Evolutionary conservation across 2,329 filamentous ascomycete genomes (phyloP).

Genomic region (Hymenoscyphus fructigenus): DNA sequence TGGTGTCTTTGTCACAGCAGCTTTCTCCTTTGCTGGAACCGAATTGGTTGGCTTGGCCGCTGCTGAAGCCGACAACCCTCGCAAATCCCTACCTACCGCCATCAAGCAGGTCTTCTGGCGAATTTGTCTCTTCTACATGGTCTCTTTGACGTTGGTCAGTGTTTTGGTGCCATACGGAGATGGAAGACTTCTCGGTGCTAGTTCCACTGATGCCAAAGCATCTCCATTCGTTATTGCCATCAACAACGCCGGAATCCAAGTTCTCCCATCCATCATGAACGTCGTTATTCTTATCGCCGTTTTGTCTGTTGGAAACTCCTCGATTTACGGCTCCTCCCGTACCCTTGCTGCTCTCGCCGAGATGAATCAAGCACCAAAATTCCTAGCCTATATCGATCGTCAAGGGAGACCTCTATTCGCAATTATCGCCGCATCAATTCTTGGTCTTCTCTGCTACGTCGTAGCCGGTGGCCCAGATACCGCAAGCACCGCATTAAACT

Average conservation of each 20-base stretch:
- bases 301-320: slow-evolving; percentile 57
- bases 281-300: slow-evolving; percentile 58
- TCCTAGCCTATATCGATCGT: slow-evolving; percentile 58
- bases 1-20: slow-evolving; percentile 51
- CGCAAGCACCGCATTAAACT: slow-evolving; percentile 54
- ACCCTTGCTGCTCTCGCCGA: slow-evolving; percentile 59
- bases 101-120: slow-evolving; percentile 57
- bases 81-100: slow-evolving; percentile 48
- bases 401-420: slow-evolving; percentile 55
- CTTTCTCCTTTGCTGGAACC: slow-evolving; percentile 52
- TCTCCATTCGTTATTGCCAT: slow-evolving; percentile 61
- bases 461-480: slow-evolving; percentile 50
- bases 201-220: slow-evolving; percentile 38
- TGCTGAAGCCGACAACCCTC: slow-evolving; percentile 50
- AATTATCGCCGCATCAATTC: slow-evolving; percentile 38
- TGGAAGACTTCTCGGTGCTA: slow-evolving; percentile 37
- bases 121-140: slow-evolving; percentile 52
- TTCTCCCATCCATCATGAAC: slow-evolving; percentile 59
- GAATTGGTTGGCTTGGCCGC: slow-evolving; percentile 54
- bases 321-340: slow-evolving; percentile 58
- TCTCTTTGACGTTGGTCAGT: slow-evolving; percentile 51
- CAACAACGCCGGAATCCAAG: slow-evolving; percentile 50
- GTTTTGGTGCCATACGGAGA: slow-evolving; percentile 49
- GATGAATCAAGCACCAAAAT: slow-evolving; percentile 56
- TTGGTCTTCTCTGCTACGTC: slow-evolving; percentile 49